phyloP scores from a whole-genome alignment of 352 stramenopile species.

The Lagenidium giganteum region DNA sequence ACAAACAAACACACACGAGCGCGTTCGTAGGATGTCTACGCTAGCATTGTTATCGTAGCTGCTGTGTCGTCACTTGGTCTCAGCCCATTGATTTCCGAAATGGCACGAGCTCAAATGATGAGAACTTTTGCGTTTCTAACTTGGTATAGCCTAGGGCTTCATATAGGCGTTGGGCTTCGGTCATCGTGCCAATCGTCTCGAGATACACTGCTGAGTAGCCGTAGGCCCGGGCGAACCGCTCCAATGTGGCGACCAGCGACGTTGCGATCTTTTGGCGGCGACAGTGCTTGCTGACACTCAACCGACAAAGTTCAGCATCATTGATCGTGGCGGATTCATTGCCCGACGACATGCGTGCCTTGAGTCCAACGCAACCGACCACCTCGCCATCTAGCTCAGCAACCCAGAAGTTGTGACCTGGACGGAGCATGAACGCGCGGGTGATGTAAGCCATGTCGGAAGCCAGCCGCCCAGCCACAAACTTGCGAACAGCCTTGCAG shows the following conservation, averaged over 20 bases:
- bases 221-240: conserved; percentile 25
- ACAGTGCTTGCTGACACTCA: conserved; percentile 36
- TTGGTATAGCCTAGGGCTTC: conserved; percentile 31
- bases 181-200: conserved; percentile 65
- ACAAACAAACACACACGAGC: no score
- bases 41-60: no score
- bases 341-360: conserved; percentile 19
- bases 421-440: conserved; percentile 23
- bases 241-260: conserved; percentile 32
- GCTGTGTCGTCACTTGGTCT: no score
- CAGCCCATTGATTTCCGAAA: no score
- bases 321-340: not conserved
- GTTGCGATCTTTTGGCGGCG: conserved; percentile 46
- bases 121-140: conserved; percentile 16
- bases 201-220: conserved; percentile 33
- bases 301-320: conserved; percentile 48
- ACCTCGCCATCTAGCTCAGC: conserved; percentile 29
- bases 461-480: conserved; percentile 51
- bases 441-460: conserved; percentile 51
- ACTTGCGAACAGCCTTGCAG: conserved; percentile 63
- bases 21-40: no score
- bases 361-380: conserved; percentile 58
- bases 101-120: conserved; percentile 48
- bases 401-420: conserved; percentile 55
- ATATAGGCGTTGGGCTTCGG: conserved; percentile 50